phyloP scores from a whole-genome alignment of 768 basidiomycete genomes.

The Termitomyces sp. region DNA sequence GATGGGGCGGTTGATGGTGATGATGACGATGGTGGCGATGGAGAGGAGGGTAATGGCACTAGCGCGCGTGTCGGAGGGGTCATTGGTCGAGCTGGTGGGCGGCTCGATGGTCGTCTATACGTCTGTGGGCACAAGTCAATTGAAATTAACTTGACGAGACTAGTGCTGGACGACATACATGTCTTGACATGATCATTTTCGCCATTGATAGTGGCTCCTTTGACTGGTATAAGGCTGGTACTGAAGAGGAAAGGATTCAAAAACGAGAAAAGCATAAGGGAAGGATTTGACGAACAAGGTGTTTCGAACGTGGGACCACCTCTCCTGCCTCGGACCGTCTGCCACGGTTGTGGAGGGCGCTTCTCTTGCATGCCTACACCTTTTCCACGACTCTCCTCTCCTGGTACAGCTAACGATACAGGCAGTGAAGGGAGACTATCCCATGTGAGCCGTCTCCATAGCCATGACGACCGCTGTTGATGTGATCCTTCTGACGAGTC shows the following conservation, averaged over 20 bases:
- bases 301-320: constrained; percentile 27
- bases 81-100: constrained; percentile 20
- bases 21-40: constrained; percentile 4
- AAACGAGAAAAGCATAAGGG: neutral
- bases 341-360: constrained; percentile 18
- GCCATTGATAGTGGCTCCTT: constrained; percentile 48
- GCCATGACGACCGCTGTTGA: constrained; percentile 21
- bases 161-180: constrained; percentile 31
- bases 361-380: constrained; percentile 25
- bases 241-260: constrained; percentile 20
- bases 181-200: constrained; percentile 53
- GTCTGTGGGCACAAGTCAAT: constrained; percentile 11
- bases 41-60: constrained; percentile 7
- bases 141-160: neutral
- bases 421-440: constrained; percentile 28
- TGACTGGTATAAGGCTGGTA: constrained; percentile 42
- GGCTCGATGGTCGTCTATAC: constrained; percentile 23
- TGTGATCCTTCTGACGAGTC: constrained; percentile 10
- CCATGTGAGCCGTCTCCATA: constrained; percentile 24
- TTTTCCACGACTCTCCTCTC: constrained; percentile 17
- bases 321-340: constrained; percentile 18
- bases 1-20: constrained; percentile 16
- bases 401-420: constrained; percentile 21
- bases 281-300: constrained; percentile 20
- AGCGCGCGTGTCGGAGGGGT: constrained; percentile 11